Conservation (phyloP, 2,329 filamentous ascomycete genomes). For the Apiospora pterosperma region DNA sequence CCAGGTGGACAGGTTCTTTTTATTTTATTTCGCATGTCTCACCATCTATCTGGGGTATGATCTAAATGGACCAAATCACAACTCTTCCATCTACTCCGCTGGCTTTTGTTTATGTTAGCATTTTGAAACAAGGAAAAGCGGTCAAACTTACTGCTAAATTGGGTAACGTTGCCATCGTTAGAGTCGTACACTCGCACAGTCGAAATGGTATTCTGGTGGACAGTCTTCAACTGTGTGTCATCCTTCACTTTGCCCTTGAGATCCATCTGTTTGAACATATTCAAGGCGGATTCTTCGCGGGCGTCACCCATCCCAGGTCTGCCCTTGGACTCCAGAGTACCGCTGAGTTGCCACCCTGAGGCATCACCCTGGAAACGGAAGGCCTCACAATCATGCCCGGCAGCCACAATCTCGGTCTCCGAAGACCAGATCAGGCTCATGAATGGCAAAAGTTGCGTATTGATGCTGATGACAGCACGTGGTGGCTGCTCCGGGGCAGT, state of each 20-base stretch:
- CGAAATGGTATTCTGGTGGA: slow-evolving; percentile 94
- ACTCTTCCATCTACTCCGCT: slow-evolving; percentile 81
- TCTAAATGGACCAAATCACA: slow-evolving; percentile 70
- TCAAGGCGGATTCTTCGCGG: slow-evolving; percentile 87
- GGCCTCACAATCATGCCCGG: slow-evolving; percentile 86
- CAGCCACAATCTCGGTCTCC: slow-evolving; percentile 91
- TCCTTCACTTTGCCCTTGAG: slow-evolving; percentile 89
- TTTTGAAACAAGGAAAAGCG: slow-evolving; percentile 10
- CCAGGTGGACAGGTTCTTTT: background rate
- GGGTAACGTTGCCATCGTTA: slow-evolving; percentile 60
- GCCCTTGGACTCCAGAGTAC: slow-evolving; percentile 74
- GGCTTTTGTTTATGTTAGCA: slow-evolving; percentile 46
- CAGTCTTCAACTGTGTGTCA: slow-evolving; percentile 90
- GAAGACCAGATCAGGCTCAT: slow-evolving; percentile 89
- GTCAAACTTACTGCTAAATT: slow-evolving; percentile 77
- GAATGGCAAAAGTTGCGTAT: slow-evolving; percentile 87
- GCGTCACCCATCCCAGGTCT: slow-evolving; percentile 56
- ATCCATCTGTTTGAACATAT: slow-evolving; percentile 99
- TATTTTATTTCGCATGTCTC: background rate
- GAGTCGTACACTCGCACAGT: slow-evolving; percentile 76
- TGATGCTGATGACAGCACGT: slow-evolving; percentile 82
- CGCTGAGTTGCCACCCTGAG: slow-evolving; percentile 78
- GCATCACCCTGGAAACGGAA: slow-evolving; percentile 82
- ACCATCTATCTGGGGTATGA: background rate
- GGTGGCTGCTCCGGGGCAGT: slow-evolving; percentile 87